Evolutionary conservation across 139 green algal species (phyloP), one percentile per base, ranked within the genome.

Genomic region (Pleodorina starrii): DNA sequence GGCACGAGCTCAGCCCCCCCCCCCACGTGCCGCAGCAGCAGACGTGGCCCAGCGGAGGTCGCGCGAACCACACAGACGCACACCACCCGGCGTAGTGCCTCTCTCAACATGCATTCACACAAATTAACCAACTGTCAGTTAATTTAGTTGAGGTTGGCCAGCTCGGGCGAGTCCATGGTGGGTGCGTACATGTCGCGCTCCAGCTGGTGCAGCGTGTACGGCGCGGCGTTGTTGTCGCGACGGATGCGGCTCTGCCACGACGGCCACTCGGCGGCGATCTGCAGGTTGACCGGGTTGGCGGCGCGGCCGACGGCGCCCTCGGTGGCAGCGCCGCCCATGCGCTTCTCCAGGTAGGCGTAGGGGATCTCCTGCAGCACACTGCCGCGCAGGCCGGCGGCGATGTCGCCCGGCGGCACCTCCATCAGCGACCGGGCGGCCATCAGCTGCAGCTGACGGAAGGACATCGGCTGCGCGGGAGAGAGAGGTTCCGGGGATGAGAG

Each of bases 361-460:
- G 91, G 91, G 48, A 93, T 90, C 91, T 93, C 91, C 91, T 92
- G 88, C 9, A 93, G 69, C 86, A 91, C 89, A 32, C 72, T 79
- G 86, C 77, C 87, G 86, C 40, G 74, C 46, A 80, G 57, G 40
- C 90, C 85, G 17, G 92, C 84, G 25, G 90, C 93, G 11, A 96
- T 71, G 75, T 89, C 85, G 80, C 85, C 85, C 54, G 81, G 57
- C 35, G 89, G 57, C 46, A 89, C 80, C 12, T 48, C 85, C 57
- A 77, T 54, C 14, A 85, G 85, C 6, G 90, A 93, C 60, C 86
- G 79, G 1, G 12, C 57, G 12, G 90, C 90, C 90, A 93, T 80
- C 57, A 93, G 85, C 90, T 93, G 90, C 85, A 93, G 87, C 82
- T 93, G 90, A 66, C 90, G 86, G 84, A 83, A 89, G 17, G 84